Evolutionary conservation across 306 rosid genomes (phyloP), one percentile per base, ranked within the genome.

Genomic region (Benincasa hispida): DNA sequence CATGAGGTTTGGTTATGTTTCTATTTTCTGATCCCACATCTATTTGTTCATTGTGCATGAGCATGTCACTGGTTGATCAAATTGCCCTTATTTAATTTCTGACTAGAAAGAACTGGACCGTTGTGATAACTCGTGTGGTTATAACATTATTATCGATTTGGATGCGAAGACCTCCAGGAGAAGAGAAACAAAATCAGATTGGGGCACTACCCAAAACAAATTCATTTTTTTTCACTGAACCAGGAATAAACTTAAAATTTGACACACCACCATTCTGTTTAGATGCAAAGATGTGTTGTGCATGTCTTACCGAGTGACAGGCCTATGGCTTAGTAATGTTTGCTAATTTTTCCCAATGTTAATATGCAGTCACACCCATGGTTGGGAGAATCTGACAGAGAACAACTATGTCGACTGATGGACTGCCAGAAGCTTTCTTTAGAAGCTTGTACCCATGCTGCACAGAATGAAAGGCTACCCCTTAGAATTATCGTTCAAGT

Each of bases 391-490:
- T 86, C 97, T 0, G 99, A 94, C 77, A 82, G 97, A 82, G 99
- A 94, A 82, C 92, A 94, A 75, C 84, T 92, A 28, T 94, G 99
- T 79, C 85, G 92, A 80, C 85, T 92, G 86, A 87, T 94, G 95
- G 97, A 94, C 84, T 94, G 99, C 87, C 99, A 91, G 86, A 94
- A 92, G 91, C 96, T 94, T 51, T 94, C 99, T 25, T 83, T 94
- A 77, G 99, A 94, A 88, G 99, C 99, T 18, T 94, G 99, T 84
- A 94, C 99, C 10, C 99, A 94, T 1, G 99, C 99, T 5, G 99
- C 99, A 0, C 99, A 94, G 78, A 94, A 92, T 7, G 99, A 94
- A 80, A 85, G 99, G 81, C 92, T 94, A 13, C 99, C 99, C 51
- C 89, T 94, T n/a, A 82, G 99, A 87, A 85, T 90, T 37, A 89